Percentiles rank a stretch among this genome's conserved stretches.
Evolutionary conservation across 176 grass and related monocot species (phyloP).

Genomic region (Otatea glauca): DNA sequence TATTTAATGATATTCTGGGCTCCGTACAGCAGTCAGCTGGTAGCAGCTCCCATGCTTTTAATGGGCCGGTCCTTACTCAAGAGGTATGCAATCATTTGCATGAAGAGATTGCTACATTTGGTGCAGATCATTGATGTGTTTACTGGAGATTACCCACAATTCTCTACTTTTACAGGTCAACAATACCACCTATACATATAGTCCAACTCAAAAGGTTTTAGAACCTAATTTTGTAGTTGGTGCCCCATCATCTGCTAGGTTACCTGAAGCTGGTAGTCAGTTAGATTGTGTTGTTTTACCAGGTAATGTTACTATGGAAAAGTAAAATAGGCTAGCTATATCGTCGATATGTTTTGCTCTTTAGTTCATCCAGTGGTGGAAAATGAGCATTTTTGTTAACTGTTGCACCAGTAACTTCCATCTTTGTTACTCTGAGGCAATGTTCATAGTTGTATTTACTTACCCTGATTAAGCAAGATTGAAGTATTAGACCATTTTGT

Average conservation of each 20-base stretch:
- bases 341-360: conserved; percentile 26
- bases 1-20: conserved; percentile 57
- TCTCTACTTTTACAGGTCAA: conserved; percentile 77
- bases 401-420: conserved; percentile 19
- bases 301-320: conserved; percentile 67
- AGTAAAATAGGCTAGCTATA: conserved; percentile 25
- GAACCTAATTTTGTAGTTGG: conserved; percentile 66
- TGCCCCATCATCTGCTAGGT: conserved; percentile 56
- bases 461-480: conserved; percentile 50
- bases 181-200: conserved; percentile 60
- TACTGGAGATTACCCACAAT: conserved; percentile 47
- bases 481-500: conserved; percentile 35
- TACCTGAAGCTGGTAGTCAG: conserved; percentile 65
- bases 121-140: conserved; percentile 39
- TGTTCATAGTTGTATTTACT: conserved; percentile 46
- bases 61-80: conserved; percentile 48
- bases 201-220: conserved; percentile 60
- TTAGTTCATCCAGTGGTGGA: conserved; percentile 30
- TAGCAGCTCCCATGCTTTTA: conserved; percentile 41
- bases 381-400: conserved; percentile 12
- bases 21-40: conserved; percentile 47
- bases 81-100: conserved; percentile 51
- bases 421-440: conserved; percentile 9
- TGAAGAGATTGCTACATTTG: conserved; percentile 27
- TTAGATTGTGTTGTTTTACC: conserved; percentile 65